Evolutionary conservation across 1,284 basidiomycete genomes (phyloP), one percentile per base, ranked within the genome.

Genomic region (Papiliotrema terrestris): DNA sequence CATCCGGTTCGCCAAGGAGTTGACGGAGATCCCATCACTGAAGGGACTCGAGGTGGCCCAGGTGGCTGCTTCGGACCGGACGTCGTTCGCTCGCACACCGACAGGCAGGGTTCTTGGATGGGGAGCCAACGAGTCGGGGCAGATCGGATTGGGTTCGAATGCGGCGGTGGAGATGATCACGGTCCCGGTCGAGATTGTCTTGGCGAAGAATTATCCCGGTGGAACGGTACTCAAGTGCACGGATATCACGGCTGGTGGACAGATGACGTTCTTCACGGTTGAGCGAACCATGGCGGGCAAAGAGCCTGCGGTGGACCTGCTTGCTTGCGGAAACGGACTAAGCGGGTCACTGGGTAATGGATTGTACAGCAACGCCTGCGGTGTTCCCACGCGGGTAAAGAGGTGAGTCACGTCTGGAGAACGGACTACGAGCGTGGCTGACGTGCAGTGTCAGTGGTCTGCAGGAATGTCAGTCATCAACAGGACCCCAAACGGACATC

Each of bases 111-210:
- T 95, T 3, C 82, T 98, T n/a, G 89, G 86, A 0, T 93, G 88
- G 83, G 91, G 91, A 46, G 88, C 88, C 1, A 94, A 94, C 71
- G 86, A 88, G 60, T 86, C 81, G 61, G 89, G 90, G 39, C 91
- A 94, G 75, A 81, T 91, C 47, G 92, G 91, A 9, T 79, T 97
- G 20, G 92, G 92, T 2, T 76, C 81, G 8, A 81, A 82, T 52
- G 80, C 87, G 17, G 81, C 83, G 5, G 77, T 89, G 52, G 84
- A 89, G 46, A 83, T 83, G 4, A 86, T 97, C 55, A 85, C 83
- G 2, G 82, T 89, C 1, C 94, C 93, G 0, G 91, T 90, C 5
- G 93, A 98, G 73, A 83, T 96, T 15, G 80, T 88, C 13, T 78
- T 95, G 14, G 64, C 70, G 6, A 68, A 64, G 52, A 80, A 80